These are phyloP conservation scores for Eudorina sp. DNA, from an alignment of 139 green algal species.

Conservation along the genomic window DNA sequence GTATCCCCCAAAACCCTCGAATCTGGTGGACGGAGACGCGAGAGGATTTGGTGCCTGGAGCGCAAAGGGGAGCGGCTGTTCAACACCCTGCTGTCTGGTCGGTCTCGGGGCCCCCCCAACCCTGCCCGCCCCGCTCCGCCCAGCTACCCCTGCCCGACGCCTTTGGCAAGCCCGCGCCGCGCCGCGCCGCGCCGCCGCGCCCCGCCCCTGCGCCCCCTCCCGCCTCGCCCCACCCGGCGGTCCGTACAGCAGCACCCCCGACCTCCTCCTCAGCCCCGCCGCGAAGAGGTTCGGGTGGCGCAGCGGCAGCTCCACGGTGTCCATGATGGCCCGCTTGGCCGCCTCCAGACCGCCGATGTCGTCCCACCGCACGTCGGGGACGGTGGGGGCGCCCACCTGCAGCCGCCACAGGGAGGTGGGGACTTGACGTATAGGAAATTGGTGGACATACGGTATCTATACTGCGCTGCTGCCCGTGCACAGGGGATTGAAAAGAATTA, in stretches of 20 bases:
- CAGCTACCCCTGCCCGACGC: no score
- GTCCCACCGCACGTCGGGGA: conserved; percentile 92
- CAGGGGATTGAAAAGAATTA: no score
- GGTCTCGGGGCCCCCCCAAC: no score
- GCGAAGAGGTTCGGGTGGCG: conserved; percentile 89
- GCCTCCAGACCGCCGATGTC: conserved; percentile 94
- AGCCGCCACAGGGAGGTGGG: background rate
- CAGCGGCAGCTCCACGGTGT: conserved; percentile 95
- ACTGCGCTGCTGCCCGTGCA: no score
- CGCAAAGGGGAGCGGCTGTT: no score
- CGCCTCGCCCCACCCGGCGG: conserved; percentile 74
- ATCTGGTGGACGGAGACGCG: no score
- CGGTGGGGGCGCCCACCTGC: conserved; percentile 57
- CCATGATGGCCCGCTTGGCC: conserved; percentile 88
- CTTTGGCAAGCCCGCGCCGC: no score
- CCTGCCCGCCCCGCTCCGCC: no score
- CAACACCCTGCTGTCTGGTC: no score
- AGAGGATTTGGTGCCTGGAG: no score
- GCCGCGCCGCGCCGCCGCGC: background rate
- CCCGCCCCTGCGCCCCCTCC: background rate
- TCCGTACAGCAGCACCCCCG: conserved; percentile 93
- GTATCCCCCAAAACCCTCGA: no score
- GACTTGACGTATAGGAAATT: background rate
- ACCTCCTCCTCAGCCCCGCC: conserved; percentile 81
- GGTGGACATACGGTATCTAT: no score